These are phyloP conservation scores for Phanerodontia chrysosporium DNA, from an alignment of 768 basidiomycete species.

Conservation along the genomic window DNA sequence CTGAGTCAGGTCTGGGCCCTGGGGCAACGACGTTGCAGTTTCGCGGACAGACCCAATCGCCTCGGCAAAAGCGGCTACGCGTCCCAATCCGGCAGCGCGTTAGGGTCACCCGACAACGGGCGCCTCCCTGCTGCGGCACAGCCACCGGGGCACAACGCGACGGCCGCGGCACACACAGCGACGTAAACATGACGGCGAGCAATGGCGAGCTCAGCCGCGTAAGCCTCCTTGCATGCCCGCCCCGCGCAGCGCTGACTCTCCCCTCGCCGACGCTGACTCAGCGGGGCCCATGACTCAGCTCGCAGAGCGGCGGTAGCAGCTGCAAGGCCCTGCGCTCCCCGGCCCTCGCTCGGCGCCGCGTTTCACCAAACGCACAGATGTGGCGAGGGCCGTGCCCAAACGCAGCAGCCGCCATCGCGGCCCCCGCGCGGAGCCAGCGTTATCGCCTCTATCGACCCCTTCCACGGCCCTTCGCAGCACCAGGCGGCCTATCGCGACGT, in stretches of 20 bases:
- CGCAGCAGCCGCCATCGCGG: not conserved
- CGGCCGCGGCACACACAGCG: too few species aligned
- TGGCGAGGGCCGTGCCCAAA: not conserved
- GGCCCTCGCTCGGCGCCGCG: not conserved
- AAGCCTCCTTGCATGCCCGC: not conserved
- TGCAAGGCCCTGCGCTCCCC: not conserved
- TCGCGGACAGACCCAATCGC: not conserved
- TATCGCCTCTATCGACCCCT: not conserved
- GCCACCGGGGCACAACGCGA: too few species aligned
- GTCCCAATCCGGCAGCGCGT: not conserved
- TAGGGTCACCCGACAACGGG: conserved; percentile 1
- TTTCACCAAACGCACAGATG: not conserved
- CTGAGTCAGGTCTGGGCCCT: conserved; percentile 2
- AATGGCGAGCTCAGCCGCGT: not conserved
- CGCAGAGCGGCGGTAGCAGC: not conserved
- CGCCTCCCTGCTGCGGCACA: not conserved
- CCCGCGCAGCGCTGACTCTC: not conserved
- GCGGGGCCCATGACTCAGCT: too few species aligned
- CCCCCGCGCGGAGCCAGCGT: not conserved
- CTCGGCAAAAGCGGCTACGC: not conserved
- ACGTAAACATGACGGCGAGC: conserved; percentile 3
- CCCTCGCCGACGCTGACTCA: not conserved
- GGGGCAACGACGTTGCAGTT: not conserved
- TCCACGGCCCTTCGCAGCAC: too few species aligned
- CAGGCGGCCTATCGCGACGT: too few species aligned